Evolutionary conservation across 75 land plant species (phyloP).

Genomic region (Selaginella tamariscina): DNA sequence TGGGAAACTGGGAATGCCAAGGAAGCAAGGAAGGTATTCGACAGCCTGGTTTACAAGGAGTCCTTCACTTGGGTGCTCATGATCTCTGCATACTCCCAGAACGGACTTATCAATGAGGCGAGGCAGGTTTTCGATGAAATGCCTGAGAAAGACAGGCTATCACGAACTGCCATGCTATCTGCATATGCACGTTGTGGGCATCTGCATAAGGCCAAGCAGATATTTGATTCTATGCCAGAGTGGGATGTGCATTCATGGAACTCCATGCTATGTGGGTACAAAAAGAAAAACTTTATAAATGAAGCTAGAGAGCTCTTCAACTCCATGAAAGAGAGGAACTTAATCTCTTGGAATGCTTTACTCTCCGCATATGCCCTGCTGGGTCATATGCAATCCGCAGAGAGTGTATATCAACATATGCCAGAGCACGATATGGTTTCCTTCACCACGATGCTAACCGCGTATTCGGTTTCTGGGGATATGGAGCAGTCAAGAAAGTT

Average conservation of each 20-base stretch:
- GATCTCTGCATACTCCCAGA: neutral
- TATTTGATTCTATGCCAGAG: neutral
- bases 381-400: neutral
- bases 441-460: neutral
- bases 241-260: neutral
- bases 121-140: neutral
- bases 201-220: neutral
- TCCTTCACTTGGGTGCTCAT: neutral
- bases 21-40: neutral
- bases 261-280: neutral
- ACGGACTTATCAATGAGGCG: neutral
- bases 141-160: neutral
- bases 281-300: neutral
- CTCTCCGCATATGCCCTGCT: neutral
- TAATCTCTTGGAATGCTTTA: neutral
- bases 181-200: neutral
- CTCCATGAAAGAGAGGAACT: neutral
- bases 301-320: neutral
- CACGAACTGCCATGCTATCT: neutral
- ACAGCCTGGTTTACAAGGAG: neutral
- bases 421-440: neutral
- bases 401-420: neutral
- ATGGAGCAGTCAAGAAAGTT: neutral
- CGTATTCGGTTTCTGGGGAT: neutral
- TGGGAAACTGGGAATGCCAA: neutral